Base-by-base conservation (phyloP, 1,139 yeast species). In the Petasospora fabianii region DNA sequence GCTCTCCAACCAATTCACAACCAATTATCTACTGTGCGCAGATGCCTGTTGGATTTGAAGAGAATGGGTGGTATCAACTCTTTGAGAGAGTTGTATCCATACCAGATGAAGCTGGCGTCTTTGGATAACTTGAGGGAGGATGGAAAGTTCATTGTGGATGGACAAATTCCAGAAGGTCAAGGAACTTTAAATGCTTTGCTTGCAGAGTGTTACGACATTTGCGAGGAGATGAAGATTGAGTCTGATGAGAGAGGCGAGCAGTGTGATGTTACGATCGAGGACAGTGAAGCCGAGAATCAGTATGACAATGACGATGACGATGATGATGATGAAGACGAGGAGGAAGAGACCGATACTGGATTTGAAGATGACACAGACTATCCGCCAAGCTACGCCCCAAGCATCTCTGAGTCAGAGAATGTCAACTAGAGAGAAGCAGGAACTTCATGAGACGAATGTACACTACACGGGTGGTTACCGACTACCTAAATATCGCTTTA, bases 101-200 rank as follows among this genome's bases (percentile, higher is more conserved):
- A 86, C 61, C 97, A 92, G 62, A 80, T 92, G 79, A 92, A 92
- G 62, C 71, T 92, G 42, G 94, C 95, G 1, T 82, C 95, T 12
- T 71, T 92, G 48, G 97, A 92, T 60, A 84, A 87, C 55, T 62
- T 84, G 56, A 76, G 97, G 55, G 73, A 69, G 15, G 97, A 92
- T 59, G 98, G 98, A 24, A 90, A 85, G 66, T 92, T 92, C 56
- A 78, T 84, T 56, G 84, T 87, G 26, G 87, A 86, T 48, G 85
- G 80, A 39, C 84, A 85, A 48, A 82, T 90, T 29, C 98, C 98
- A 7, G 97, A 92, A 61, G 98, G 98, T 12, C 98, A 92, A 63
- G 97, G 96, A 10, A 81, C 95, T 28, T 70, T 92, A 47, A 88
- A 82, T 60, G 96, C 96, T 1, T 65, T 92, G 47, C 68, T 92